Evolutionary conservation across 139 green algal genomes (phyloP), one percentile per base, ranked within the genome.

Genomic region (Micractinium sp.): DNA sequence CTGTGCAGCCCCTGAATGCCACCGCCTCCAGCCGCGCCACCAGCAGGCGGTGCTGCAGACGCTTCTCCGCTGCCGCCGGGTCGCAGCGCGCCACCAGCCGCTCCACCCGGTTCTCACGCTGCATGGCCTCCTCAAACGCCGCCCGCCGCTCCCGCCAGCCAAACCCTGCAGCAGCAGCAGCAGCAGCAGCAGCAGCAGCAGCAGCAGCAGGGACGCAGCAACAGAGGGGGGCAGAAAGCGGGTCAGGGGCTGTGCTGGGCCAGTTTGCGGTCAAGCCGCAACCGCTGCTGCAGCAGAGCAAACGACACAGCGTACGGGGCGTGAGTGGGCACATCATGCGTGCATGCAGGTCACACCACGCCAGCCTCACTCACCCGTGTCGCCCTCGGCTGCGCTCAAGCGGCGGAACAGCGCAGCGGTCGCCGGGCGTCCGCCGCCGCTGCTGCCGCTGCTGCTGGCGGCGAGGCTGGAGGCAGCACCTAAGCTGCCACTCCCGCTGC

Each of bases 31-130:
- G 82, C 15, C 88, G 47, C 25, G 67, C 75, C n/a, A 83, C 78
- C 41, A 82, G 25, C 85, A 91, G 77, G 41, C 88, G 84, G 63
- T 88, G 84, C 84, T 63, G 33, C 36, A 88, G 66, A 15, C 88
- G 82, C 33, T 41, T 63, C 82, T 89, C 82, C 29, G 82, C 53
- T 38, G 63, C 88, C 1, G 53, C 53, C 3, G 82, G 41, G 39
- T 89, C 73, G 66, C 33, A 53, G 3, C 85, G 38, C 1, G 35
- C 77, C 16, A 91, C 83, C 69, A 91, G 19, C 5, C 84, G 73
- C 87, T 90, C 83, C 38, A 86, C 63, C 16, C 78, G 56, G 77
- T 90, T 86, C 63, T 90, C 86, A 20, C 12, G 29, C 61, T 69
- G 60, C 39, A 84, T 61, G 14, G 77, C 78, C 41, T 31, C 39